Evolutionary conservation across 2,329 filamentous ascomycete genomes (phyloP).

Genomic region (Pseudonectria buxi): DNA sequence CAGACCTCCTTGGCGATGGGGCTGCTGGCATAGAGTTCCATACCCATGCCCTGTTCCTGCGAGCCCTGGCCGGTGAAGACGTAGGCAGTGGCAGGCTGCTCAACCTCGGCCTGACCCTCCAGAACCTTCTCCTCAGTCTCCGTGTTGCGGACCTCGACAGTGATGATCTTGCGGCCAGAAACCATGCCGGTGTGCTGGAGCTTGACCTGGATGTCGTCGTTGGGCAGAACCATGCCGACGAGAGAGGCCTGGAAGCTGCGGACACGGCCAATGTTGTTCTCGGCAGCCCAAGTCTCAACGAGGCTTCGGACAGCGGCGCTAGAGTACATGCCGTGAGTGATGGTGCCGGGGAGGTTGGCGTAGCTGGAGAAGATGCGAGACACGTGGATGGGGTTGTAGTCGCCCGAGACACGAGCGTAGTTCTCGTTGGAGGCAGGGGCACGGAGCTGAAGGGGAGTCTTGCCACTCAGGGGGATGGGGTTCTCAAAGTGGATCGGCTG

Average conservation of each 20-base stretch:
- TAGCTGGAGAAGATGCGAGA: constrained; percentile 95
- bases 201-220: constrained; percentile 91
- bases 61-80: constrained; percentile 98
- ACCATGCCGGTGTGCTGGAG: constrained; percentile 98
- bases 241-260: constrained; percentile 94
- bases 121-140: constrained; percentile 96
- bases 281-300: constrained; percentile 97
- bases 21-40: constrained; percentile 95
- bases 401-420: constrained; percentile 93
- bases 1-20: constrained; percentile 93
- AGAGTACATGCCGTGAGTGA: constrained; percentile 99
- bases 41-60: constrained; percentile 99
- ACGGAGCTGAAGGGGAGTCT: constrained; percentile 78
- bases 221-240: constrained; percentile 97
- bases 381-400: constrained; percentile 98
- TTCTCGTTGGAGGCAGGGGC: constrained; percentile 96
- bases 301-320: constrained; percentile 92
- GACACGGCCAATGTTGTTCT: constrained; percentile 96
- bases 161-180: constrained; percentile 97
- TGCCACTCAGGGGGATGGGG: constrained; percentile 88
- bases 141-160: constrained; percentile 92
- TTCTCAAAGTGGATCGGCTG: constrained; percentile 98
- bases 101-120: constrained; percentile 90
- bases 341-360: constrained; percentile 90
- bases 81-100: constrained; percentile 93